Evolutionary conservation across 225 moss, liverwort and hornwort genomes (phyloP).

Genomic region (Bryum argenteum): DNA sequence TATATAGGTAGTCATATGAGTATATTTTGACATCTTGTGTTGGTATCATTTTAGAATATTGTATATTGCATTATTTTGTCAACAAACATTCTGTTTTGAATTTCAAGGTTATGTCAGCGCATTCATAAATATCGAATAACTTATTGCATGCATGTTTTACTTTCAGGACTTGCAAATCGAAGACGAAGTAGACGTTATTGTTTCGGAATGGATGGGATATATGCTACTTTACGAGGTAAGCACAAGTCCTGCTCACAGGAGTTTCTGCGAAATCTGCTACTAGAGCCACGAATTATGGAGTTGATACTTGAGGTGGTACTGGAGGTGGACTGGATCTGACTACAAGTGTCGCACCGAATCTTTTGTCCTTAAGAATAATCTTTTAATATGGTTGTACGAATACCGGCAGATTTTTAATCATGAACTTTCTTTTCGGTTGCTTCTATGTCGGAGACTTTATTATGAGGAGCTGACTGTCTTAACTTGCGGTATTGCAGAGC

Average conservation of each 20-base stretch:
- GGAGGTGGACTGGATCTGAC: slow-evolving; percentile 5
- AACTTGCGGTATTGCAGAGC: slow-evolving; percentile 53
- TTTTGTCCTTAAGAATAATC: slow-evolving; percentile 4
- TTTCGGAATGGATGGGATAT: slow-evolving; percentile 99
- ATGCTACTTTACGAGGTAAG: slow-evolving; percentile 95
- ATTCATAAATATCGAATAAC: slow-evolving; percentile 16
- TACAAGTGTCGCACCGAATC: not conserved
- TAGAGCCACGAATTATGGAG: not conserved
- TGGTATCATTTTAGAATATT: slow-evolving; percentile 2
- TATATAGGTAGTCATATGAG: slow-evolving; percentile 15
- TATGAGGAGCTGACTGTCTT: slow-evolving; percentile 17
- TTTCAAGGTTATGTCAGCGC: not conserved
- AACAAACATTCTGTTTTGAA: slow-evolving; percentile 11
- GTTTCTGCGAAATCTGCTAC: slow-evolving; percentile 17
- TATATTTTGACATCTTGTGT: slow-evolving; percentile 3
- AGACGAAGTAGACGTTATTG: slow-evolving; percentile 86
- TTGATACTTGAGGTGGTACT: slow-evolving; percentile 17
- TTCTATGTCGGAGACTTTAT: slow-evolving; percentile 2
- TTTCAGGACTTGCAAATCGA: slow-evolving; percentile 83
- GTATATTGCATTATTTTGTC: not conserved
- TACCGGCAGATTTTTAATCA: slow-evolving; percentile 6
- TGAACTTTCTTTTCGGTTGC: not conserved
- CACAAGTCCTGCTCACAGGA: slow-evolving; percentile 2
- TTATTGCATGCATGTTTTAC: slow-evolving; percentile 14
- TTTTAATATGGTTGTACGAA: slow-evolving; percentile 8